phyloP scores from a whole-genome alignment of 208 protist genomes.

The Acanthamoeba royreba region DNA sequence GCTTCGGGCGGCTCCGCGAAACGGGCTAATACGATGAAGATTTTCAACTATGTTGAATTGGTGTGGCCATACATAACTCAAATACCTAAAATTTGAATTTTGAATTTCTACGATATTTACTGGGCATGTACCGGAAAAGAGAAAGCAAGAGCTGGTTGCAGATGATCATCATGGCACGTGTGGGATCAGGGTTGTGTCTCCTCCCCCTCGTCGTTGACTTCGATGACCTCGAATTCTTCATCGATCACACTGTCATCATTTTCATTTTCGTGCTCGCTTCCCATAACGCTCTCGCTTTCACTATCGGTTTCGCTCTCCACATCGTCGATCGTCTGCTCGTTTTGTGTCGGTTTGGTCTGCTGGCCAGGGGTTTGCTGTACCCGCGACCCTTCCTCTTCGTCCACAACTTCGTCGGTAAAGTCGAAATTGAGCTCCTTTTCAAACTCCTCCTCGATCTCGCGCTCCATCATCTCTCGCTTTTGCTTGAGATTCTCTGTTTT shows the following conservation, averaged over 20 bases:
- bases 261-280: neutral
- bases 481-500: neutral
- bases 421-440: neutral
- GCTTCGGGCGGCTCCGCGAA: too few species aligned
- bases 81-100: too few species aligned
- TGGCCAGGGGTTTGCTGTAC: neutral
- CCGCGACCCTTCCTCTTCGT: neutral
- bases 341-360: neutral
- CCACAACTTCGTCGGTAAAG: neutral
- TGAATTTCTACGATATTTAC: too few species aligned
- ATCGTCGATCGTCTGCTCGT: neutral
- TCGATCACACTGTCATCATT: neutral
- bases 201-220: neutral
- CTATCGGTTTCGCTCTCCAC: neutral
- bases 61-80: too few species aligned
- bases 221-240: neutral
- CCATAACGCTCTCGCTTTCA: neutral
- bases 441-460: neutral
- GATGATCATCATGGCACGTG: neutral
- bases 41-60: too few species aligned
- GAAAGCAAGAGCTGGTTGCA: neutral
- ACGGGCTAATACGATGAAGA: too few species aligned
- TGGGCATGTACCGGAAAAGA: too few species aligned
- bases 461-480: neutral
- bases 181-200: neutral